Conservation (phyloP, 306 rosid genomes). For the Cicer chorassanicum region DNA sequence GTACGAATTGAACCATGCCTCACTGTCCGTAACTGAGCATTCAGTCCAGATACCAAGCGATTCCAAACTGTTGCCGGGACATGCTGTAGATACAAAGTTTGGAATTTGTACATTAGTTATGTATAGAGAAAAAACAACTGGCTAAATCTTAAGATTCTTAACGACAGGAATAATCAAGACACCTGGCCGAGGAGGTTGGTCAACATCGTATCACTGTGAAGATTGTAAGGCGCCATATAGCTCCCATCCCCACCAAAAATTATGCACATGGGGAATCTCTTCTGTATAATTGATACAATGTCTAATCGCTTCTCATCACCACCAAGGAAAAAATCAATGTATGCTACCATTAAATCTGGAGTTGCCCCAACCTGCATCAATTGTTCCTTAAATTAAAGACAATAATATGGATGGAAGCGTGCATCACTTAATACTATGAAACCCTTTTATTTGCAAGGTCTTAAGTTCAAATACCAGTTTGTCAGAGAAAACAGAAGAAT, state of each 20-base stretch:
- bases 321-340: conserved; percentile 96
- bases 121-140: conserved; percentile 31
- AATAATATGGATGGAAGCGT: conserved; percentile 25
- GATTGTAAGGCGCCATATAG: conserved; percentile 93
- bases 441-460: conserved; percentile 29
- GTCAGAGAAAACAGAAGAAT: conserved; percentile 24
- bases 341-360: conserved; percentile 93
- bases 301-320: conserved; percentile 97
- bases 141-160: conserved; percentile 37
- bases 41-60: conserved; percentile 89
- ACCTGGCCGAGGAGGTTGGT: conserved; percentile 98
- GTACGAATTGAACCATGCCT: conserved; percentile 86
- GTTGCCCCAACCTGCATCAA: conserved; percentile 90
- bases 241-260: conserved; percentile 98
- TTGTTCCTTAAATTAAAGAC: conserved; percentile 41
- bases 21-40: conserved; percentile 93
- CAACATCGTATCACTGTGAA: conserved; percentile 86
- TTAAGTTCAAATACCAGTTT: conserved; percentile 18
- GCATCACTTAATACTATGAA: conserved; percentile 32
- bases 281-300: conserved; percentile 89
- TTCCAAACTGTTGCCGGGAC: conserved; percentile 98
- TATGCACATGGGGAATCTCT: conserved; percentile 98
- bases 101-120: conserved; percentile 32
- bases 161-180: conserved; percentile 39
- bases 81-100: conserved; percentile 64